Evolutionary conservation across 352 stramenopile genomes (phyloP), one percentile per base, ranked within the genome.

Genomic region (Globisporangium canariense): DNA sequence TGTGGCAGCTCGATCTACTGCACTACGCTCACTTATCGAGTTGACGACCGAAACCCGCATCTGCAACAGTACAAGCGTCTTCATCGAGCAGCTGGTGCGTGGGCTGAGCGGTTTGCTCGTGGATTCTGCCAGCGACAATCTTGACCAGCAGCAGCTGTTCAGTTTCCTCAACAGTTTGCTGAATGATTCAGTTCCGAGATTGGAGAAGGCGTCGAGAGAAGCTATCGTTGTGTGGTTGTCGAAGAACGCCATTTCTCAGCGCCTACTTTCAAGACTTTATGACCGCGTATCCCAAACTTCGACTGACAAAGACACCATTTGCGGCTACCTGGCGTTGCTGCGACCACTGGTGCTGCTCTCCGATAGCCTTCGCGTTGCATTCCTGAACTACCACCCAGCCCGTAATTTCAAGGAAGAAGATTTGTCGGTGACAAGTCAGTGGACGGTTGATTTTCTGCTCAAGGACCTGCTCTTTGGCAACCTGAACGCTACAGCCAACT

Each of bases 81-180:
- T 77, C 16, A 67, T 75, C 58, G 68, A 75, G 16, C 53, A 49
- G 6, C 60, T 81, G 10, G 68, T 76, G 25, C 60, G 67, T 2
- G 70, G 59, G 1, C 46, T 71, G 9, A 77, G 68, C 51, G 64
- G 65, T 40, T 41, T 76, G 11, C 55, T 73, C 0, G 50, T 62
- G 11, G 51, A 57, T 1, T 53, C 45, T 43, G 11, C 9, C 49
- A 14, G 46, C 11, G 46, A 30, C 60, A 16, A 25, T 18, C 5
- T 3, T 14, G 41, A 51, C 13, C 34, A 13, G 22, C 41, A 45
- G 25, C 54, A 67, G 45, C 54, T 67, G 25, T 47, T 62, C 47
- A 40, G 41, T 7, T 49, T 67, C 18, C 56, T 67, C 30, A 30
- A 62, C 9, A 58, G 32, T 22, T 14, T 67, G 25, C 18, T 67